Percentiles rank a stretch among this genome's conserved stretches.
Conservation (phyloP, 352 stramenopile species). For the Phytophthora megakarya region DNA sequence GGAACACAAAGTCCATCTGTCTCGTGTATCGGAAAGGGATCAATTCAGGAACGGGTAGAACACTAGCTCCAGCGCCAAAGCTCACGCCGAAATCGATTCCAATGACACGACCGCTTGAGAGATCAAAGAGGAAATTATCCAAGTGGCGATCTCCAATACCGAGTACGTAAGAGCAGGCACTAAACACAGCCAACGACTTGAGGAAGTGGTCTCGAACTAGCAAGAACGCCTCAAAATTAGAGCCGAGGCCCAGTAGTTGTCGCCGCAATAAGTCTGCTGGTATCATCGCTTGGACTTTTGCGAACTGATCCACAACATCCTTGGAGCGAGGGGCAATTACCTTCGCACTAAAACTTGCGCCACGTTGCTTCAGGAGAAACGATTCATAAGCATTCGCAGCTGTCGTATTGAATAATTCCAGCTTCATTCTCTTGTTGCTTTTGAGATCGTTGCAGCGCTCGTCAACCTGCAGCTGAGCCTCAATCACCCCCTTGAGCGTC, state of each 20-base stretch:
- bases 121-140: constrained; percentile 91
- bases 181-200: constrained; percentile 85
- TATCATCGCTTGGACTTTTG: constrained; percentile 65
- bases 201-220: constrained; percentile 84
- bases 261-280: constrained; percentile 76
- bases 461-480: constrained; percentile 71
- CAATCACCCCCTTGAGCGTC: constrained; percentile 81
- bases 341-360: constrained; percentile 70
- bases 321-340: constrained; percentile 52
- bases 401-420: constrained; percentile 80
- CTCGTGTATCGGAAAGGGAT: constrained; percentile 91
- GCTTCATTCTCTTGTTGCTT: constrained; percentile 72
- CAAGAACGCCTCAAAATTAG: constrained; percentile 84
- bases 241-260: constrained; percentile 72
- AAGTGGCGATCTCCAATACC: constrained; percentile 92
- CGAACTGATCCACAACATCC: constrained; percentile 62
- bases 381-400: constrained; percentile 73
- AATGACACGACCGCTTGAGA: constrained; percentile 73
- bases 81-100: constrained; percentile 93
- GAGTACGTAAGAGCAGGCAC: constrained; percentile 86
- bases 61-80: constrained; percentile 85
- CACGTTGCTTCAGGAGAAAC: constrained; percentile 77
- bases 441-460: constrained; percentile 55
- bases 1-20: constrained; percentile 74
- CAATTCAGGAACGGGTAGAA: constrained; percentile 88